phyloP scores from a whole-genome alignment of 2,329 filamentous ascomycete genomes.

The Sporothrix humicola region DNA sequence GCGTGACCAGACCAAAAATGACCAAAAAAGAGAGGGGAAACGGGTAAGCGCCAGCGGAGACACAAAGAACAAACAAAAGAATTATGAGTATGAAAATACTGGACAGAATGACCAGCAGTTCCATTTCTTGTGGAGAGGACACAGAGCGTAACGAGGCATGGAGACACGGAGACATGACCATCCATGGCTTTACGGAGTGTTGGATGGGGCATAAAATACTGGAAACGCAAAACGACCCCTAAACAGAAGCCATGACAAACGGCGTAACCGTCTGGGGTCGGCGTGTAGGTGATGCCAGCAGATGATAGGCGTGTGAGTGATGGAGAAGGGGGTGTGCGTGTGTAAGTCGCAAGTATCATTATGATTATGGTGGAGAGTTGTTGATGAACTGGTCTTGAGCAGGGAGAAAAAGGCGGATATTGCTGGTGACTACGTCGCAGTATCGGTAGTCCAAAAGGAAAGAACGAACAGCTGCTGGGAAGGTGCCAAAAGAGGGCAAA shows the following conservation, averaged over 20 bases:
- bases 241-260: neutral
- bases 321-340: neutral
- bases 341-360: neutral
- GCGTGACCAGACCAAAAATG: neutral
- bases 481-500: conserved; percentile 9
- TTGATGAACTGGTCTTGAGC: neutral
- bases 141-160: conserved; percentile 25
- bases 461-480: no score
- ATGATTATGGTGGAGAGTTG: neutral
- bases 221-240: no score
- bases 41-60: conserved; percentile 10
- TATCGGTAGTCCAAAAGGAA: neutral
- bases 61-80: conserved; percentile 1
- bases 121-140: conserved; percentile 13
- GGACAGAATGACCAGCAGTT: neutral
- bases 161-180: neutral
- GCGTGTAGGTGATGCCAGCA: conserved; percentile 25
- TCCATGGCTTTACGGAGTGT: no score
- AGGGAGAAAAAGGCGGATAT: neutral
- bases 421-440: conserved; percentile 22
- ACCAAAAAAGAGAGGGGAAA: neutral
- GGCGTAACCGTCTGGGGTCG: conserved; percentile 12
- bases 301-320: conserved; percentile 11
- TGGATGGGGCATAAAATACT: no score
- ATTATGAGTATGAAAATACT: neutral